Evolutionary conservation across 2,329 filamentous ascomycete genomes (phyloP), one percentile per base, ranked within the genome.

Genomic region (Chaetomium sp.): DNA sequence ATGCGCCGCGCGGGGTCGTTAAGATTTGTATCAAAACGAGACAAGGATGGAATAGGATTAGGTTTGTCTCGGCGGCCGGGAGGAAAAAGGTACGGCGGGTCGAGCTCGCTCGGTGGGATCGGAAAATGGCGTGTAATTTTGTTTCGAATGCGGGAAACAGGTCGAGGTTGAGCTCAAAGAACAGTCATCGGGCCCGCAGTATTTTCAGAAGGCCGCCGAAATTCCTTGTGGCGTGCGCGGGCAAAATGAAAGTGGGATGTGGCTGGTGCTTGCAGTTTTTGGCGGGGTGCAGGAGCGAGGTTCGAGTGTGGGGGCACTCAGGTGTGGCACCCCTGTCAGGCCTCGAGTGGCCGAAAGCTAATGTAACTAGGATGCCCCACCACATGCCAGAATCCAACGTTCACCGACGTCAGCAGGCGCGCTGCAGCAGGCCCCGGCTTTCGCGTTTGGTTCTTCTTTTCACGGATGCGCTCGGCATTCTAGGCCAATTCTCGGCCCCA

Each of bases 151-250:
- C 35, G 43, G 43, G 49, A 53, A 27, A 27, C 19, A 27, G 34
- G 53, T 47, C 45, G 41, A 47, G 33, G 49, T 46, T 44, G 38
- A 54, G 44, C 50, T 56, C 53, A 57, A 56, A 49, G 55, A 47
- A 57, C 55, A 61, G 59, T 59, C 55, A 61, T 56, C 38, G 19
- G 58, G 51, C 57, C 55, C 59, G 55, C 58, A 60, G 51, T 58
- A 58, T 58, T 64, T 64, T 61, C 61, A 56, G 51, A 52, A 36
- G 50, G 52, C 48, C 48, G 53, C 59, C 56, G 61, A 55, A 64
- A 63, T 60, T 62, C 41, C 41, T n/a, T 49, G 55, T 58, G 57
- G 54, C 54, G 54, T 59, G 58, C 54, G 52, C 40, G 14, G n/a
- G 52, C 48, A 12, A 46, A 42, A 5, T 10, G 55, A 57, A 54